phyloP scores from a whole-genome alignment of 1,284 basidiomycete genomes.

The Porogramme epimiltina region DNA sequence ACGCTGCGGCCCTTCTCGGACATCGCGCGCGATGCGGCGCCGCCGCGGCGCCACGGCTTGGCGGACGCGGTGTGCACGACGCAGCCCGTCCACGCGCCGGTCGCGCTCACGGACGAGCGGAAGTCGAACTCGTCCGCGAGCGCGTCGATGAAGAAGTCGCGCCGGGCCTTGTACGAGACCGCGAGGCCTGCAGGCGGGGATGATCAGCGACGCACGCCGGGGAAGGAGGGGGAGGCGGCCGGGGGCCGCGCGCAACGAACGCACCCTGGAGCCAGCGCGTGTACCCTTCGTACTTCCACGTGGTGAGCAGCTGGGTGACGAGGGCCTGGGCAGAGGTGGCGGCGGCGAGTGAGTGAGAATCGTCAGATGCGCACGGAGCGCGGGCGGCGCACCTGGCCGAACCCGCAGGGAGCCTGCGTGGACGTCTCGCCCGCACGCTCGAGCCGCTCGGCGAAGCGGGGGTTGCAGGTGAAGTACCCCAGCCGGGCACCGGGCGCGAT shows the following conservation, averaged over 20 bases:
- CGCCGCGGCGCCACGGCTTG: constrained; percentile 32
- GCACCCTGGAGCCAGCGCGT: constrained; percentile 73
- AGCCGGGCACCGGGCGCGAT: constrained; percentile 78
- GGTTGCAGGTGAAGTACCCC: constrained; percentile 80
- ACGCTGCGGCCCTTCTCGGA: constrained; percentile 34
- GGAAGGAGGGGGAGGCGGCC: neutral
- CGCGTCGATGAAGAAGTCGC: constrained; percentile 64
- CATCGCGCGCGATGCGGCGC: constrained; percentile 41
- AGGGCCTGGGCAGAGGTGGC: constrained; percentile 44
- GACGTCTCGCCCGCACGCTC: constrained; percentile 74
- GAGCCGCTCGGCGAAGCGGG: constrained; percentile 73
- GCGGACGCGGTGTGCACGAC: constrained; percentile 45
- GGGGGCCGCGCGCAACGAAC: constrained; percentile 18
- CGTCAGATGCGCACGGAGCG: neutral
- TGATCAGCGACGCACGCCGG: neutral
- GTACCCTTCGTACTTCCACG: constrained; percentile 75
- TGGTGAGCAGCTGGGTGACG: constrained; percentile 60
- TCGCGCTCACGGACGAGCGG: constrained; percentile 28
- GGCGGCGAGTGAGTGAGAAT: no score
- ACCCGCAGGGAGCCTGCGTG: constrained; percentile 76
- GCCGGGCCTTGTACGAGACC: constrained; percentile 54
- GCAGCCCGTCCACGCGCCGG: constrained; percentile 41
- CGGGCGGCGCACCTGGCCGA: constrained; percentile 51
- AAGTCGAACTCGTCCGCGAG: constrained; percentile 56
- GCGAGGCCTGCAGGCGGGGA: constrained; percentile 44